These are phyloP conservation scores for Cucumis melo DNA, from an alignment of 306 rosid genomes.

Conservation along the genomic window DNA sequence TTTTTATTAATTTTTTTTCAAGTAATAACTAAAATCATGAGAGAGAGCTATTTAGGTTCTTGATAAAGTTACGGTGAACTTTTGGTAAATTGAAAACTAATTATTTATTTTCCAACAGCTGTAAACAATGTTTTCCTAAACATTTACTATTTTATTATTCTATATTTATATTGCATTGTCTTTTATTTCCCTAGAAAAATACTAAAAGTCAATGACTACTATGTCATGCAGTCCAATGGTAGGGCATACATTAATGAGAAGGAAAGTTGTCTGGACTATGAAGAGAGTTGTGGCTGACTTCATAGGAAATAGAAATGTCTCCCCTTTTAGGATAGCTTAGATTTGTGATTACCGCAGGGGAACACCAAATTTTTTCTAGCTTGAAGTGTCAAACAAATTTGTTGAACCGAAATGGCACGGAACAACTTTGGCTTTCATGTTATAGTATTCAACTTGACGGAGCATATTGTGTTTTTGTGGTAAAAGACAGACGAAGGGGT, in stretches of 20 bases:
- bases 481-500: not conserved
- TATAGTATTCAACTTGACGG: not conserved
- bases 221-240: not conserved
- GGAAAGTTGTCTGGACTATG: not conserved
- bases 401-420: not conserved
- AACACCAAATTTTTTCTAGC: not conserved
- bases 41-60: not conserved
- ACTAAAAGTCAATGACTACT: not conserved
- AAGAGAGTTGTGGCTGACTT: not conserved
- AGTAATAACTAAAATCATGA: not conserved
- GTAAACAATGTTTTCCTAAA: not conserved
- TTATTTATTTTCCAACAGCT: not conserved
- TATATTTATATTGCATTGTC: not conserved
- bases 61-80: not conserved
- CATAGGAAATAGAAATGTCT: not conserved
- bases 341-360: not conserved
- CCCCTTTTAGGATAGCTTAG: not conserved
- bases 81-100: not conserved
- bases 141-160: not conserved
- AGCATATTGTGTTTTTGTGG: not conserved
- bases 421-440: not conserved
- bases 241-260: not conserved
- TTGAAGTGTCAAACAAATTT: not conserved
- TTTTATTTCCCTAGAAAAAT: not conserved
- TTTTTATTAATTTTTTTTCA: not conserved